Conservation (phyloP, 495 filamentous ascomycete genomes). For the Xanthoparmelia taractica region DNA sequence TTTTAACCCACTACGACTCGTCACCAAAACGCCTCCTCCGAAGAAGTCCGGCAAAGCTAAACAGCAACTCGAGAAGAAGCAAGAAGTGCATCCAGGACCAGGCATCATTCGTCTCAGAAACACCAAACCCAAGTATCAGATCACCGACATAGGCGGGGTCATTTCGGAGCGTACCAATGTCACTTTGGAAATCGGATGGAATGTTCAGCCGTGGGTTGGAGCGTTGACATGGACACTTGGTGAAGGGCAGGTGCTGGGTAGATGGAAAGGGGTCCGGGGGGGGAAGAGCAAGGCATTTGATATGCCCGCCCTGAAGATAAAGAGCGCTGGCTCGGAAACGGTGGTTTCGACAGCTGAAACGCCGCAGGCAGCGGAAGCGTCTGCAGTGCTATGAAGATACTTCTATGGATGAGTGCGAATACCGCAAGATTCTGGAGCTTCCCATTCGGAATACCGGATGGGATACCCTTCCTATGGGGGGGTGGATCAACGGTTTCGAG, state of each 20-base stretch:
- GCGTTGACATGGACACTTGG: slow-evolving; percentile 64
- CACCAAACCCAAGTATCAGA: slow-evolving; percentile 86
- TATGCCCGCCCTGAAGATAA: slow-evolving; percentile 64
- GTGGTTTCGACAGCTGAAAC: slow-evolving; percentile 18
- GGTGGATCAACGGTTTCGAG: not conserved
- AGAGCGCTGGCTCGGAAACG: slow-evolving; percentile 19
- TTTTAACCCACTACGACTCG: slow-evolving; percentile 29
- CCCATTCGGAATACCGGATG: too few relatives aligned
- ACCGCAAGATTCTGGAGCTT: not conserved
- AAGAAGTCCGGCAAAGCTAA: slow-evolving; percentile 27
- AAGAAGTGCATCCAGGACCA: slow-evolving; percentile 21
- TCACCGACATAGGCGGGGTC: slow-evolving; percentile 71
- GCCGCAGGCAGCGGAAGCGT: slow-evolving; percentile 25
- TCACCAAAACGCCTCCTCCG: slow-evolving; percentile 19
- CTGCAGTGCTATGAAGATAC: slow-evolving; percentile 19
- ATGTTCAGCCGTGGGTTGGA: slow-evolving; percentile 97
- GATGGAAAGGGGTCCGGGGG: slow-evolving; percentile 53
- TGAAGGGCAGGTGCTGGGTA: slow-evolving; percentile 48
- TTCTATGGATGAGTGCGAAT: not conserved
- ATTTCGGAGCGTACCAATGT: slow-evolving; percentile 65
- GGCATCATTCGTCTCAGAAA: slow-evolving; percentile 68
- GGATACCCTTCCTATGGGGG: not conserved
- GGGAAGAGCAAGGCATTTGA: slow-evolving; percentile 61
- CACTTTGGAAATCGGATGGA: slow-evolving; percentile 75
- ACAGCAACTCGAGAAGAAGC: slow-evolving; percentile 20